Conservation (phyloP, 176 grass and related monocot genomes). For the Paspalum notatum region DNA sequence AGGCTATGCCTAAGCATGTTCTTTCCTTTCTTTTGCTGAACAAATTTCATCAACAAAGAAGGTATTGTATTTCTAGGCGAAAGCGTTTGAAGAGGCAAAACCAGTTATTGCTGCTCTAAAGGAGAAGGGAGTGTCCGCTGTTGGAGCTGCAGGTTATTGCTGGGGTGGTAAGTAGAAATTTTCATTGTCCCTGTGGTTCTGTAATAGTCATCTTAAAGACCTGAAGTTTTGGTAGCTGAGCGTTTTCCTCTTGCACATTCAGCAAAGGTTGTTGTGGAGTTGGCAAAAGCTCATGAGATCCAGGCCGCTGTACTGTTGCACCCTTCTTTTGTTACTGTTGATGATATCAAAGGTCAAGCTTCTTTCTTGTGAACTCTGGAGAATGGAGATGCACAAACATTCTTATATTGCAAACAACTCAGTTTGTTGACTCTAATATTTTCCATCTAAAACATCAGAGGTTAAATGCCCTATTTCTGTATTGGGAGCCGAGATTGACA, state of each 20-base stretch:
- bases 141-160: slow-evolving; percentile 89
- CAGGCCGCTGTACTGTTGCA: slow-evolving; percentile 71
- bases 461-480: slow-evolving; percentile 67
- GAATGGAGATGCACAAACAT: background rate
- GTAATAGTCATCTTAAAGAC: background rate
- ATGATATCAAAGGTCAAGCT: slow-evolving; percentile 70
- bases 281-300: slow-evolving; percentile 71
- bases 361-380: slow-evolving; percentile 23
- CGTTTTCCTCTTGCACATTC: slow-evolving; percentile 6
- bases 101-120: slow-evolving; percentile 68
- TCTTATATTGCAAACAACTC: slow-evolving; percentile 12
- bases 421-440: background rate
- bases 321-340: slow-evolving; percentile 64
- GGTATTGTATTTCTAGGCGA: slow-evolving; percentile 41
- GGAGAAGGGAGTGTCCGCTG: slow-evolving; percentile 56
- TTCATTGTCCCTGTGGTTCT: background rate
- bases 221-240: slow-evolving; percentile 12
- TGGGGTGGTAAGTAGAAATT: slow-evolving; percentile 74
- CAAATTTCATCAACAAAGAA: slow-evolving; percentile 4
- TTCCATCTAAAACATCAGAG: slow-evolving; percentile 44
- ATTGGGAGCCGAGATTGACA: slow-evolving; percentile 77
- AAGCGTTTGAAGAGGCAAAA: slow-evolving; percentile 80
- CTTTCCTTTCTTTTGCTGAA: background rate
- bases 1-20: background rate
- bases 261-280: slow-evolving; percentile 82